phyloP scores from a whole-genome alignment of 169 alveolate species.

The Plasmodium fragile region DNA sequence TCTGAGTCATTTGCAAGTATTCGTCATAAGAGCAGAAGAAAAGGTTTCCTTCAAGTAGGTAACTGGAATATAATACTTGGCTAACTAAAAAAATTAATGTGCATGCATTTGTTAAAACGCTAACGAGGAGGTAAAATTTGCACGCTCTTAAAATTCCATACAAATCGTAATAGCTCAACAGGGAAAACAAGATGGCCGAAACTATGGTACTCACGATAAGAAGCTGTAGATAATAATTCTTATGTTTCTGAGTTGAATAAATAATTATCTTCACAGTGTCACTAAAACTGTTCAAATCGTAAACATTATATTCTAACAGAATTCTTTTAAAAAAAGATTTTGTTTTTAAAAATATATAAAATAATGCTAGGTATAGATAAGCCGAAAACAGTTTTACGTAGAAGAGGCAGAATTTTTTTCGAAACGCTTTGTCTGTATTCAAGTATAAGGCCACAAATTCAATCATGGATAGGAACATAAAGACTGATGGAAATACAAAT shows the following conservation, averaged over 20 bases:
- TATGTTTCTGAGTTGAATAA: conserved; percentile 53
- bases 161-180: conserved; percentile 35
- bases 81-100: conserved; percentile 28
- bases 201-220: conserved; percentile 25
- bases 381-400: conserved; percentile 22
- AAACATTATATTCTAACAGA: conserved; percentile 27
- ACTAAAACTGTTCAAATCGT: conserved; percentile 17
- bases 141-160: conserved; percentile 54
- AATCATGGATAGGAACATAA: conserved; percentile 28
- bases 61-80: conserved; percentile 51
- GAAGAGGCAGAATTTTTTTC: conserved; percentile 30
- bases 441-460: conserved; percentile 33
- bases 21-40: conserved; percentile 59
- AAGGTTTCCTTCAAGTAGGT: conserved; percentile 44
- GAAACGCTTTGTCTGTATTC: conserved; percentile 19
- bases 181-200: conserved; percentile 13
- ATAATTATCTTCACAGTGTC: conserved; percentile 45
- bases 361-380: conserved; percentile 30
- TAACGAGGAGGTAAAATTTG: conserved; percentile 35
- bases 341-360: conserved; percentile 53
- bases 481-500: conserved; percentile 18
- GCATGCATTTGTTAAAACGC: conserved; percentile 20
- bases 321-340: conserved; percentile 12
- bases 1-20: conserved; percentile 3
- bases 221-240: conserved; percentile 27